Conservation (phyloP, 331 rosid species). For the Quercus lobata region DNA sequence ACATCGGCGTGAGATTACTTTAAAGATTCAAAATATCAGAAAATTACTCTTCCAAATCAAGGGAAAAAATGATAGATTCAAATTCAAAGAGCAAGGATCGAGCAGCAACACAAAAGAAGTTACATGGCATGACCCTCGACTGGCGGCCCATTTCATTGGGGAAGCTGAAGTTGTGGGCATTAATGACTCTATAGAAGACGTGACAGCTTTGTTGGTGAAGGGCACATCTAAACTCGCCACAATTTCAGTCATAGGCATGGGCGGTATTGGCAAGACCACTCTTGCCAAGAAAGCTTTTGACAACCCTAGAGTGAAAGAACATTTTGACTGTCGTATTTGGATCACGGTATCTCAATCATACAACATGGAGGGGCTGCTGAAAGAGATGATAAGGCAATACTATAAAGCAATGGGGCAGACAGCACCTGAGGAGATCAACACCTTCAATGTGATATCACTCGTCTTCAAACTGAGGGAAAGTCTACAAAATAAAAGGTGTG, state of each 20-base stretch:
- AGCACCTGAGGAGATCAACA: background rate
- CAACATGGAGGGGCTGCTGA: background rate
- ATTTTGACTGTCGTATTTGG: conserved; percentile 7
- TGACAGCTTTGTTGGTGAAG: background rate
- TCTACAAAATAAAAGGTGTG: conserved; percentile 9
- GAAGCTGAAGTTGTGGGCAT: conserved; percentile 13
- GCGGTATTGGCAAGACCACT: conserved; percentile 17
- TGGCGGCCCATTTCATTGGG: conserved; percentile 16
- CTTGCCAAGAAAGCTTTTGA: conserved; percentile 6
- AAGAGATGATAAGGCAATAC: conserved; percentile 1
- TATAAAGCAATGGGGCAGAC: background rate
- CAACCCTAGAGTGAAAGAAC: background rate
- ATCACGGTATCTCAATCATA: conserved; percentile 23
- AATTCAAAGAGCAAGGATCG: background rate
- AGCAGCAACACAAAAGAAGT: background rate
- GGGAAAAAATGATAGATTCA: background rate
- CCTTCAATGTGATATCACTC: background rate
- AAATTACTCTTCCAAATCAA: background rate
- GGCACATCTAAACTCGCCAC: background rate
- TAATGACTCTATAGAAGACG: background rate
- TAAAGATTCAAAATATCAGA: background rate
- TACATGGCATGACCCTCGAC: background rate
- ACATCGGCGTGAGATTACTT: background rate
- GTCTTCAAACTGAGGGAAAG: background rate
- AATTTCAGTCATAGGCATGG: conserved; percentile 14